A percentile compares a stretch with the other conserved stretches of the same genome.
Conservation (phyloP, 768 basidiomycete genomes). For the Podaxis rugospora region DNA sequence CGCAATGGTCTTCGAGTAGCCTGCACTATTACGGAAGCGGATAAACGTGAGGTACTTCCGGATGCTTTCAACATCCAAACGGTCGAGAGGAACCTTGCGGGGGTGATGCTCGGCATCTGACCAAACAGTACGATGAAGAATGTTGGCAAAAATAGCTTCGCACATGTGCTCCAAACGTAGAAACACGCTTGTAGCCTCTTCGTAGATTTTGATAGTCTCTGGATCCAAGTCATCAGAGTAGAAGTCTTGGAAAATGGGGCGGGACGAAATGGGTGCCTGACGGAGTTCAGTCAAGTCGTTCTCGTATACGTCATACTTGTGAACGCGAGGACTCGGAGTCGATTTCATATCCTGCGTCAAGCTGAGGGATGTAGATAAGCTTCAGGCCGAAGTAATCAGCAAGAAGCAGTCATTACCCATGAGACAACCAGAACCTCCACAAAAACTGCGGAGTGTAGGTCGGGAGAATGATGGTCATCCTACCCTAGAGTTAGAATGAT, state of each 20-base stretch:
- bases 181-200: constrained; percentile 41
- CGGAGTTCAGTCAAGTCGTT: constrained; percentile 45
- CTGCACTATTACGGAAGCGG: constrained; percentile 51
- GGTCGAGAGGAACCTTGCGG: constrained; percentile 24
- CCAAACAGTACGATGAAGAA: constrained; percentile 30
- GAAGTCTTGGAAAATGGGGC: constrained; percentile 42
- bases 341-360: constrained; percentile 1
- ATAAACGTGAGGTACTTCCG: constrained; percentile 51
- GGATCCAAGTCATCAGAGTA: constrained; percentile 26
- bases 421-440: constrained; percentile 43
- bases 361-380: not conserved
- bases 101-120: constrained; percentile 16
- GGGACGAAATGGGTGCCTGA: constrained; percentile 24
- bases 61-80: constrained; percentile 30
- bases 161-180: constrained; percentile 36
- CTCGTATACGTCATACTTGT: constrained; percentile 49
- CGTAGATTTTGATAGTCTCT: constrained; percentile 31
- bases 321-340: constrained; percentile 30
- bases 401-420: constrained; percentile 17
- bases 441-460: constrained; percentile 40
- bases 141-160: constrained; percentile 31
- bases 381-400: not conserved
- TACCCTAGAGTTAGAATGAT: not conserved
- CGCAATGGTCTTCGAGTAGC: constrained; percentile 37
- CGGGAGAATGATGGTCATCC: constrained; percentile 16